These are phyloP conservation scores for Ophiostoma angusticollis DNA, from an alignment of 2,329 filamentous ascomycete species.

Conservation along the genomic window DNA sequence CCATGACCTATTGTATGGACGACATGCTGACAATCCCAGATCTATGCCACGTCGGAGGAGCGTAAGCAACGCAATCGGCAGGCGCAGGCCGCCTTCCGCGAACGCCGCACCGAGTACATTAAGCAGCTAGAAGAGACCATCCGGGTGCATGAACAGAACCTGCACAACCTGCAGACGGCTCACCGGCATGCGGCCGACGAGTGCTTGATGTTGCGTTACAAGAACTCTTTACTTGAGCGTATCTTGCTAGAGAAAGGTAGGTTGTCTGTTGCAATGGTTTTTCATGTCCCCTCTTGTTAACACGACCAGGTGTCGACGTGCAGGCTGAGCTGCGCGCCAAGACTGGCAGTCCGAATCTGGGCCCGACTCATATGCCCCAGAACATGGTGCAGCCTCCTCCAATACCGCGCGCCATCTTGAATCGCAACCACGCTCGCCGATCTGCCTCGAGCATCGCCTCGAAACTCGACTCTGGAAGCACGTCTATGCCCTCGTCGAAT, in stretches of 20 bases:
- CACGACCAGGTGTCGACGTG: constrained; percentile 70
- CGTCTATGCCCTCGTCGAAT: constrained; percentile 29
- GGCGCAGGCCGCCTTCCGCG: constrained; percentile 92
- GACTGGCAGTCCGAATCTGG: constrained; percentile 72
- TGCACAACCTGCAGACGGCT: constrained; percentile 84
- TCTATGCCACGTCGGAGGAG: constrained; percentile 97
- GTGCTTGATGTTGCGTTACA: constrained; percentile 95
- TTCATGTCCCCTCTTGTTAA: constrained; percentile 3
- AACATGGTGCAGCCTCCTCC: constrained; percentile 60
- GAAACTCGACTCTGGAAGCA: constrained; percentile 48
- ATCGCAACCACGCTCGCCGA: constrained; percentile 61
- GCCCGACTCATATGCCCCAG: constrained; percentile 53
- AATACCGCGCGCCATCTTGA: constrained; percentile 69
- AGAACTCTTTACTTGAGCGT: constrained; percentile 90
- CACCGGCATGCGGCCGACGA: constrained; percentile 92
- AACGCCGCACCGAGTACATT: constrained; percentile 96
- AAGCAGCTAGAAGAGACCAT: constrained; percentile 97
- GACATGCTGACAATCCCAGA: too few relatives aligned
- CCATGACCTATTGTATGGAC: too few relatives aligned
- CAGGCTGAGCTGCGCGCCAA: constrained; percentile 91
- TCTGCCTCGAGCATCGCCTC: constrained; percentile 64
- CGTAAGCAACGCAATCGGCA: constrained; percentile 95
- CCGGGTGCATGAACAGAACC: constrained; percentile 87
- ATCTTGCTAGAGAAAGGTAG: constrained; percentile 92
- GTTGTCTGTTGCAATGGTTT: background rate